Conservation (phyloP, 2,329 filamentous ascomycete genomes). For the Blastomyces parvus region DNA sequence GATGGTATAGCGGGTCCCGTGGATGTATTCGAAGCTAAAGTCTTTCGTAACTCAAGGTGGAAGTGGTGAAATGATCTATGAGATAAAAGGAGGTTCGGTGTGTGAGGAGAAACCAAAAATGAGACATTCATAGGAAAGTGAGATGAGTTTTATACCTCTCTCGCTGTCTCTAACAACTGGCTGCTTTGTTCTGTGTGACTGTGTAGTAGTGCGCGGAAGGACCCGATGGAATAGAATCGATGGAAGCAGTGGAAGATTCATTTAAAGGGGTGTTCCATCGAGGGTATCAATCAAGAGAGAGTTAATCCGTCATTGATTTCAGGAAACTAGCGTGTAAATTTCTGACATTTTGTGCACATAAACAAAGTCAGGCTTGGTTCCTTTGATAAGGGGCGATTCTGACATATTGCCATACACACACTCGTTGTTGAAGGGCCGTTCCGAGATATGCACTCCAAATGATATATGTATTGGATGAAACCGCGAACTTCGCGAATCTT, state of each 20-base stretch:
- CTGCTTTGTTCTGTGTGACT: background rate
- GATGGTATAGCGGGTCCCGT: background rate
- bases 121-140: background rate
- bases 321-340: background rate
- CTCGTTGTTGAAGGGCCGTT: background rate
- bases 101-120: background rate
- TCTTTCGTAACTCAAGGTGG: background rate
- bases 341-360: background rate
- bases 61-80: background rate
- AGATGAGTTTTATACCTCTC: background rate
- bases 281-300: background rate
- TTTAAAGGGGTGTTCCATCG: background rate
- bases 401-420: background rate
- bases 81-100: background rate
- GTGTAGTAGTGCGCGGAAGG: background rate
- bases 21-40: background rate
- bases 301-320: background rate
- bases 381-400: background rate
- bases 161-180: background rate
- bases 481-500: background rate
- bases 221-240: background rate
- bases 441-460: background rate
- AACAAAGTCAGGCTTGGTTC: background rate
- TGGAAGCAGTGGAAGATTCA: background rate
- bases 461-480: background rate